Conservation (phyloP, 805 yeast species). For the Saturnispora besseyi region DNA sequence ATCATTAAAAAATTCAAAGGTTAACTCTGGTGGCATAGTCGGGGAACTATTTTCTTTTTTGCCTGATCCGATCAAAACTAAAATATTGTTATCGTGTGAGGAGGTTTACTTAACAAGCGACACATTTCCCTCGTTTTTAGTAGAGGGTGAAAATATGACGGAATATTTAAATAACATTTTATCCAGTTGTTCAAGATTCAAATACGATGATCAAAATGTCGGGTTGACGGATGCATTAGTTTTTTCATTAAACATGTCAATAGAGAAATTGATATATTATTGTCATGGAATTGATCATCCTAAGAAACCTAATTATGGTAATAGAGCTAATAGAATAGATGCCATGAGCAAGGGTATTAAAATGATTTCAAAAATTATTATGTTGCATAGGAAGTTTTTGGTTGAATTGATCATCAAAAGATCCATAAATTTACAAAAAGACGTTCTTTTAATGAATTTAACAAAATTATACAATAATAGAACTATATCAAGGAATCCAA, state of each 20-base stretch:
- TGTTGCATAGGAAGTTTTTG: constrained; percentile 46
- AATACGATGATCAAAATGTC: constrained; percentile 6
- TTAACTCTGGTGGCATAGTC: constrained; percentile 13
- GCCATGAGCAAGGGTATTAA: constrained; percentile 28
- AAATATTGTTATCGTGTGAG: constrained; percentile 32
- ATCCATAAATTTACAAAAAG: constrained; percentile 32
- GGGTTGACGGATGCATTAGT: constrained; percentile 32
- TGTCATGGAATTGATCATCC: constrained; percentile 22
- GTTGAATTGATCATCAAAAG: constrained; percentile 37
- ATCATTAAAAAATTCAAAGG: neutral
- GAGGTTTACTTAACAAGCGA: constrained; percentile 34
- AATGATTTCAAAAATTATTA: constrained; percentile 44
- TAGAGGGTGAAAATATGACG: constrained; percentile 25
- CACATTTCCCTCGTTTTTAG: constrained; percentile 27
- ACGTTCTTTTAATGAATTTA: constrained; percentile 39
- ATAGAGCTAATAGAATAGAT: constrained; percentile 18
- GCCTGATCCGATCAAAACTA: constrained; percentile 24
- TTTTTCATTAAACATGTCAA: constrained; percentile 31
- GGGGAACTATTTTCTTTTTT: constrained; percentile 34
- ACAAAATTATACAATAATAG: constrained; percentile 37
- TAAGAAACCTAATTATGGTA: constrained; percentile 9
- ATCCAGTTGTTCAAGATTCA: constrained; percentile 35
- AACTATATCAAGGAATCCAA: constrained; percentile 36
- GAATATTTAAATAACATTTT: constrained; percentile 36
- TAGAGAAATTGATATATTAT: constrained; percentile 31